Evolutionary conservation across 345 rosid species (phyloP), one percentile per base, ranked within the genome.

Genomic region (Syzygium aromaticum): DNA sequence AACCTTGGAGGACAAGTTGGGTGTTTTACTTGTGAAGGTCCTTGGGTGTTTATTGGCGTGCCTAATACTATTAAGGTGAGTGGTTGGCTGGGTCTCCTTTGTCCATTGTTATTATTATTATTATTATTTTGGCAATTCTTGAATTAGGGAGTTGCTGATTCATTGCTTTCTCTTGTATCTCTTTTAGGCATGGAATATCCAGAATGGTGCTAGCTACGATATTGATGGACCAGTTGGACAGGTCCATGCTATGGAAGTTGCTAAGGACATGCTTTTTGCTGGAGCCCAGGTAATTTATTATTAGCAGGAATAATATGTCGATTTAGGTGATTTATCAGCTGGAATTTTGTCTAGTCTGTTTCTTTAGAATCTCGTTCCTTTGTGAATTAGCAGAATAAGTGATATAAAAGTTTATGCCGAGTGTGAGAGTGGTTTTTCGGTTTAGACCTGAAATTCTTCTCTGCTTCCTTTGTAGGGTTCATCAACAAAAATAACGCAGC

Each of bases 1-100:
- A 89, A 92, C 86, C 88, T 94, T 84, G 91, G 91, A 52, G 92
- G 89, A 8, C 91, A 90, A 89, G 91, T 93, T 86, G 94, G 95
- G 16, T 93, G 90, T 73, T 85, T 94, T 73, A 90, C 91, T 7
- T 90, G 90, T 51, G 94, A 92, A 88, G 96, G 94, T n/a, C 87
- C 92, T 15, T 94, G 98, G 98, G 90, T 94, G 19, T 94, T 95
- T 85, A 84, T 92, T 40, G 96, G 96, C 89, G 86, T 95, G 88
- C 93, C 90, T 38, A 91, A 93, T 85, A 87, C 85, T 11, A 87
- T 95, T n/a, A 94, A 94, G 95, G 96, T 87, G 67, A 87, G 10
- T 14, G 49, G 57, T 38, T 52, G 11, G 40, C 27, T 54, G 27
- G 46, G 27, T 27, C 54, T 56, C 3, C 56, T 46, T 51, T 49